phyloP scores from a whole-genome alignment of 2,329 filamentous ascomycete species.

The Xylariaceae sp. region DNA sequence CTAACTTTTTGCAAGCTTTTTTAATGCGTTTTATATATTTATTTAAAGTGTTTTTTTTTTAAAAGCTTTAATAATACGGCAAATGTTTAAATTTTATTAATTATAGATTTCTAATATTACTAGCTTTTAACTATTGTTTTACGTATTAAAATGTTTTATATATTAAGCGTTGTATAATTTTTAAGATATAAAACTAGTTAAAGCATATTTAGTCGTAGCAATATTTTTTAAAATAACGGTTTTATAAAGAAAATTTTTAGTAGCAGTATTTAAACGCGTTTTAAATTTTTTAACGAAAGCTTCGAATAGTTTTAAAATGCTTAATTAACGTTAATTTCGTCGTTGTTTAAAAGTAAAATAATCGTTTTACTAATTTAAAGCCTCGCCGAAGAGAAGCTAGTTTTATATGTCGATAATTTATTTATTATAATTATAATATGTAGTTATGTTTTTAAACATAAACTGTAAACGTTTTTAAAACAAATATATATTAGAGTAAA shows the following conservation, averaged over 20 bases:
- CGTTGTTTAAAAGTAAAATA: neutral
- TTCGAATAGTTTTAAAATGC: neutral
- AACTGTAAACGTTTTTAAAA: neutral
- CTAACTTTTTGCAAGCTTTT: no score
- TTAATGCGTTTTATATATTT: no score
- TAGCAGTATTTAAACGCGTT: neutral
- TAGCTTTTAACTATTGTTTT: no score
- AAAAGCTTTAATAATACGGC: no score
- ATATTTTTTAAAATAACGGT: neutral
- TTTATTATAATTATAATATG: neutral
- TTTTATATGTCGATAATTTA: neutral
- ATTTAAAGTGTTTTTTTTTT: no score
- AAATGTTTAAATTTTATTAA: no score
- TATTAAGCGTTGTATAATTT: neutral
- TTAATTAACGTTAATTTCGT: neutral
- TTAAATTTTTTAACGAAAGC: neutral
- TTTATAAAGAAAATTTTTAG: neutral
- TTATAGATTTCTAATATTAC: no score
- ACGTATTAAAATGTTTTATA: neutral
- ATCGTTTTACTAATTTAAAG: neutral
- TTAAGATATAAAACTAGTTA: neutral
- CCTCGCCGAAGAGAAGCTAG: neutral
- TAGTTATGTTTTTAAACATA: neutral
- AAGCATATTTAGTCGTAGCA: neutral
- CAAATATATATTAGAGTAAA: neutral